These are phyloP conservation scores for Monosporascus sp. DNA, from an alignment of 2,329 filamentous ascomycete species.

Conservation along the genomic window DNA sequence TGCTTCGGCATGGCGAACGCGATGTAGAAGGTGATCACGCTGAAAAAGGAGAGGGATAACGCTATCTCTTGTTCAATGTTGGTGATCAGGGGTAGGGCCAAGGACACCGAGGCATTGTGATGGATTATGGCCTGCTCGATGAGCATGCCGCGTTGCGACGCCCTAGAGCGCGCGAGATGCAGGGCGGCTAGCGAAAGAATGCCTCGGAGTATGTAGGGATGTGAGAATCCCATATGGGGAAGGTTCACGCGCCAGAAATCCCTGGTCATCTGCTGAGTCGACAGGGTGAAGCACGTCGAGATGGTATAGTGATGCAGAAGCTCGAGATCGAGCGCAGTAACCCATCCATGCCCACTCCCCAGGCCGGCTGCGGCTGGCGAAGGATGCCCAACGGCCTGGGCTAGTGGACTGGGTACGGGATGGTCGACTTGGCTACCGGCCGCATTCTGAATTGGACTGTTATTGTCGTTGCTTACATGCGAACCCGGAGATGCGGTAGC, in stretches of 20 bases:
- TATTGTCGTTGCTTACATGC: neutral
- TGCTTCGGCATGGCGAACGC: constrained; percentile 30
- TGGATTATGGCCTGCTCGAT: constrained; percentile 31
- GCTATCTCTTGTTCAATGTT: constrained; percentile 28
- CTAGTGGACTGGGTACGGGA: no score
- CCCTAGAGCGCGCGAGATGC: constrained; percentile 39
- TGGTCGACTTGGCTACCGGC: no score
- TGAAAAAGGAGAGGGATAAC: constrained; percentile 33
- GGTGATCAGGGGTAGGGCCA: constrained; percentile 28
- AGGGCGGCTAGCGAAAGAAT: constrained; percentile 45
- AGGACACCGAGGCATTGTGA: constrained; percentile 27
- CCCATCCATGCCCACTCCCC: constrained; percentile 8
- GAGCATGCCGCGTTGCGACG: constrained; percentile 33
- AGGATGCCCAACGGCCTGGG: constrained; percentile 2
- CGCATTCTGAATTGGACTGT: no score
- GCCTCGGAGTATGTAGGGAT: constrained; percentile 42
- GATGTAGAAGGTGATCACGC: constrained; percentile 31
- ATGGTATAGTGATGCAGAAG: constrained; percentile 49
- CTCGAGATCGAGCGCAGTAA: constrained; percentile 38
- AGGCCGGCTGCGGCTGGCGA: constrained; percentile 9
- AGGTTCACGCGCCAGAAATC: constrained; percentile 43
- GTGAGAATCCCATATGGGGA: constrained; percentile 40
- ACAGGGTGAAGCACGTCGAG: constrained; percentile 43
- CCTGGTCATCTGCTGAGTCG: constrained; percentile 34
- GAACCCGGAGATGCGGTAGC: neutral